phyloP scores from a whole-genome alignment of 129 eudicot species.

The Flaveria sonorensis region DNA sequence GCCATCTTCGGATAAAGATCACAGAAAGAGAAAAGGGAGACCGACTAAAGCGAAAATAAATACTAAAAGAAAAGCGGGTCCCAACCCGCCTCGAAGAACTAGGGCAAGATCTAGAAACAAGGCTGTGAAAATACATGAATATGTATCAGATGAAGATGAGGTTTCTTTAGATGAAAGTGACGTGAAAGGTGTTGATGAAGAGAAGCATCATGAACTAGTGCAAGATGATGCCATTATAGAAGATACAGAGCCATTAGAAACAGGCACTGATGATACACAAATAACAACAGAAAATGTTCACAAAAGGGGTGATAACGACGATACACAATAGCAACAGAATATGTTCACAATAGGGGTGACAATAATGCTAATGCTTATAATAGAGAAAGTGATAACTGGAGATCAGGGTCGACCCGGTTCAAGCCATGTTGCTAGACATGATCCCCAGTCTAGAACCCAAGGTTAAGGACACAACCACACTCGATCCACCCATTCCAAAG shows the following conservation, averaged over 20 bases:
- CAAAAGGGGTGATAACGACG: conserved; percentile 26
- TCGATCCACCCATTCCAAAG: conserved; percentile 21
- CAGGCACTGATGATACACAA: conserved; percentile 29
- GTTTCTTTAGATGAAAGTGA: conserved; percentile 39
- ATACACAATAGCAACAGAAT: conserved; percentile 23
- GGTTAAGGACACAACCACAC: conserved; percentile 16
- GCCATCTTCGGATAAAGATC: conserved; percentile 29
- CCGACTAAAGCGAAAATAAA: conserved; percentile 40
- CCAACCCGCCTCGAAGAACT: conserved; percentile 53
- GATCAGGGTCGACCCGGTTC: conserved; percentile 62
- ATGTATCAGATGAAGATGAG: conserved; percentile 49
- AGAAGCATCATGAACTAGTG: conserved; percentile 21
- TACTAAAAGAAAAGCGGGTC: conserved; percentile 36
- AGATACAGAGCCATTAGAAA: conserved; percentile 34
- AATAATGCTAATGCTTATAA: not conserved
- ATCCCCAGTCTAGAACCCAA: conserved; percentile 65
- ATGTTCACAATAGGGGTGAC: conserved; percentile 17
- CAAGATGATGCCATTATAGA: conserved; percentile 26
- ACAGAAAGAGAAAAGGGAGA: conserved; percentile 52
- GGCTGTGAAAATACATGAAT: conserved; percentile 60
- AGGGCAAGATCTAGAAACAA: conserved; percentile 57
- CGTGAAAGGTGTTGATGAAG: conserved; percentile 11
- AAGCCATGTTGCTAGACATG: conserved; percentile 71
- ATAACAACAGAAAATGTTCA: conserved; percentile 12
- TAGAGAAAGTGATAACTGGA: conserved; percentile 38